A percentile compares a stretch with the other conserved stretches of the same genome.
Conservation (phyloP, 345 rosid genomes). For the Eucalyptus pauciflora region DNA sequence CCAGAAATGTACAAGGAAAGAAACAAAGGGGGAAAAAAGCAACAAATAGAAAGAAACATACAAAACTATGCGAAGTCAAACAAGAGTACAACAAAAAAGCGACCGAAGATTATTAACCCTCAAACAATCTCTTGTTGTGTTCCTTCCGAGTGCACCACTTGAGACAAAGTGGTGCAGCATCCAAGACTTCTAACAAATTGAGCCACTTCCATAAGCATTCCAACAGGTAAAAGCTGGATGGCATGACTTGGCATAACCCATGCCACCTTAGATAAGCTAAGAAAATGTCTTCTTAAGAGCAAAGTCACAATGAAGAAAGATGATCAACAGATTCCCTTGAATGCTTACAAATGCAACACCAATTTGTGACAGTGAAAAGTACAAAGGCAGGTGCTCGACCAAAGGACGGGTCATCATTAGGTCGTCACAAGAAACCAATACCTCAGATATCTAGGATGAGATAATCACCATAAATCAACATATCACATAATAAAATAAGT, state of each 20-base stretch:
- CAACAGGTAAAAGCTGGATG: neutral
- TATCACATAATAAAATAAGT: neutral
- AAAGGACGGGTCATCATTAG: neutral
- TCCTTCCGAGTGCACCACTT: neutral
- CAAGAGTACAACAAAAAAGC: neutral
- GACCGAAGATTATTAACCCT: neutral
- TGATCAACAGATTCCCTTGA: neutral
- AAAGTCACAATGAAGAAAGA: neutral
- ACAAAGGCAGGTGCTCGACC: neutral
- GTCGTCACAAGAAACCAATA: neutral
- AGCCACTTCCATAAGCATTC: neutral
- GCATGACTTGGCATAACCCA: neutral
- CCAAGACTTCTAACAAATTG: neutral
- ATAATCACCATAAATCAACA: neutral
- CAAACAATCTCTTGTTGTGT: neutral
- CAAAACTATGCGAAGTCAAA: neutral
- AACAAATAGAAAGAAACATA: neutral
- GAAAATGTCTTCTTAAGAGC: neutral
- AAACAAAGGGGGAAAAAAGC: neutral
- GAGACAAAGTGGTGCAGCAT: neutral
- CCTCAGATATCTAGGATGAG: neutral
- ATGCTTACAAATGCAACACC: neutral
- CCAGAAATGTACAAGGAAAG: neutral
- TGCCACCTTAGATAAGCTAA: neutral
- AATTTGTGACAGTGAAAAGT: neutral